These are phyloP conservation scores for Excoecaria cochinchinensis DNA, from an alignment of 345 rosid species.

Conservation along the genomic window DNA sequence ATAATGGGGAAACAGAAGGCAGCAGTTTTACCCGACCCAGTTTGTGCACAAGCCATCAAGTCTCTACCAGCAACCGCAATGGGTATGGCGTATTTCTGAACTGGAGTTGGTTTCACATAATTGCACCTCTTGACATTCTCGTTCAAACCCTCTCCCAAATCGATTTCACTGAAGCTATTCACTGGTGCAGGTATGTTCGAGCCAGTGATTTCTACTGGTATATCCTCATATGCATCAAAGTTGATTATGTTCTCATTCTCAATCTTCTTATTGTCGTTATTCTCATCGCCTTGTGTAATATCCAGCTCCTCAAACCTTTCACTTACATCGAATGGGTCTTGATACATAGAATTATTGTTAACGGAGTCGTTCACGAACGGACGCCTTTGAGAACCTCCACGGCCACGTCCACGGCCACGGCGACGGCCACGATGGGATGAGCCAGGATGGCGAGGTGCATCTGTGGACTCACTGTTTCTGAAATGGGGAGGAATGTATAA, in stretches of 20 bases:
- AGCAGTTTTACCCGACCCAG: slow-evolving; percentile 60
- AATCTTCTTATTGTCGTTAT: background rate
- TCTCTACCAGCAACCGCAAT: slow-evolving; percentile 51
- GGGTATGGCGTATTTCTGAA: slow-evolving; percentile 58
- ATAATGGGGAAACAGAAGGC: slow-evolving; percentile 57
- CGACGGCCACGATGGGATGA: slow-evolving; percentile 10
- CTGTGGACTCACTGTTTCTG: background rate
- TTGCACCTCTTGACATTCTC: slow-evolving; percentile 43
- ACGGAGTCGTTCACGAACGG: background rate
- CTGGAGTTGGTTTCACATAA: slow-evolving; percentile 50
- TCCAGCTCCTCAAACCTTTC: slow-evolving; percentile 31
- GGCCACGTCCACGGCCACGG: slow-evolving; percentile 17
- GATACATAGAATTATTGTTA: background rate
- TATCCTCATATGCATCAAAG: slow-evolving; percentile 47
- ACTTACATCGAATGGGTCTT: background rate
- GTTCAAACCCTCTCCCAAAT: slow-evolving; percentile 34
- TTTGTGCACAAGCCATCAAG: slow-evolving; percentile 64
- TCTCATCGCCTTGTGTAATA: slow-evolving; percentile 17
- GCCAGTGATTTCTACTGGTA: slow-evolving; percentile 41
- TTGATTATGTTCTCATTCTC: slow-evolving; percentile 19
- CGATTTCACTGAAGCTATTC: slow-evolving; percentile 33
- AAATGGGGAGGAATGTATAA: slow-evolving; percentile 35
- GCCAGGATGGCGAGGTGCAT: slow-evolving; percentile 5
- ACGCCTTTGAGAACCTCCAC: background rate
- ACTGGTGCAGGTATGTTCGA: slow-evolving; percentile 34